Evolutionary conservation across 2,329 filamentous ascomycete species (phyloP).

Genomic region (Geosmithia putterillii): DNA sequence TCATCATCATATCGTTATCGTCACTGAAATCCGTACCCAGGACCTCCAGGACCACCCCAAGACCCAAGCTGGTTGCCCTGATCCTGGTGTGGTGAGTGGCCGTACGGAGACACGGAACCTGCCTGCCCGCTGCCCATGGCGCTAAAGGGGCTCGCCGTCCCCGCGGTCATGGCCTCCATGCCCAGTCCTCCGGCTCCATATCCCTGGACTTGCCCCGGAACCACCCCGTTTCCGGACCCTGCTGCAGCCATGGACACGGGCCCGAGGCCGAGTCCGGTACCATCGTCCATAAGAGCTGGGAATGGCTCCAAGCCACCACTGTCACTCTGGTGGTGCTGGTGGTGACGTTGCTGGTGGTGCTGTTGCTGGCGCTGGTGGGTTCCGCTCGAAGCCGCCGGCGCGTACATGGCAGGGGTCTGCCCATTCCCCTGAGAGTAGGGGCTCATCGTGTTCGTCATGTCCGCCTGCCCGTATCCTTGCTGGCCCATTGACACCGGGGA

Average conservation of each 20-base stretch:
- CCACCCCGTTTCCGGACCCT: not conserved
- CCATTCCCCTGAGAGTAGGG: not conserved
- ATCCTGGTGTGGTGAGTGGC: constrained; percentile 17
- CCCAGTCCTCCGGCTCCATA: constrained; percentile 7
- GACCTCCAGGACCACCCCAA: constrained; percentile 12
- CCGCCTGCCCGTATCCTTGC: not conserved
- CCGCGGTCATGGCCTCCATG: constrained; percentile 13
- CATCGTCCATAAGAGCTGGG: constrained; percentile 11
- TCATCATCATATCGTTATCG: too few species aligned
- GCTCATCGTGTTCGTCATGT: not conserved
- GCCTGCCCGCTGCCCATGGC: constrained; percentile 13
- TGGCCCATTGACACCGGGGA: not conserved
- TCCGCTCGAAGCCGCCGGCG: not conserved
- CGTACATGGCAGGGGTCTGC: not conserved
- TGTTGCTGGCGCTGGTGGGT: not conserved
- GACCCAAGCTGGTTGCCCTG: too few species aligned
- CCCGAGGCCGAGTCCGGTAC: constrained; percentile 2
- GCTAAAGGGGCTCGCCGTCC: constrained; percentile 19
- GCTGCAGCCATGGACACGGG: constrained; percentile 9
- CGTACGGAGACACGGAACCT: constrained; percentile 18
- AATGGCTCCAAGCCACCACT: constrained; percentile 15
- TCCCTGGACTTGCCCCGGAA: constrained; percentile 13
- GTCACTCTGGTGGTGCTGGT: not conserved
- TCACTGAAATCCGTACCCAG: constrained; percentile 3
- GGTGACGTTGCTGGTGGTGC: not conserved